Conservation (phyloP, 2,329 filamentous ascomycete genomes). For the Neonectria faginata region DNA sequence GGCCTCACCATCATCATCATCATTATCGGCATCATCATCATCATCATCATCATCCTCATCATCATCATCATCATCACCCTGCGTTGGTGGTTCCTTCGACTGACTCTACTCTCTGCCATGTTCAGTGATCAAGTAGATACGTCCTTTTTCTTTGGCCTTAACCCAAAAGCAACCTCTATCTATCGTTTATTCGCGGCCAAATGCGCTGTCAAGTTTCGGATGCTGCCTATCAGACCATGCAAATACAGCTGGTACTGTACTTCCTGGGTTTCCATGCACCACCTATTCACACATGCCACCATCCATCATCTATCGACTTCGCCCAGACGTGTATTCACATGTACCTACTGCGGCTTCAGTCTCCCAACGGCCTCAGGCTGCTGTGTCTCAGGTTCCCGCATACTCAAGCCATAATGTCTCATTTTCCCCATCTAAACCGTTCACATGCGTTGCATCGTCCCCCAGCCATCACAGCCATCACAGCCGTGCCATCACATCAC, state of each 20-base stretch:
- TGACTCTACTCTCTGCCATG: background rate
- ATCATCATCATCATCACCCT: background rate
- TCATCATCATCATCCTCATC: background rate
- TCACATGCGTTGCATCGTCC: constrained; percentile 6
- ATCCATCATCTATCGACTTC: background rate
- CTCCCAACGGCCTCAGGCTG: background rate
- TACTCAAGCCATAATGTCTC: constrained; percentile 6
- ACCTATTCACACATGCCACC: background rate
- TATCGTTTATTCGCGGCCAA: background rate
- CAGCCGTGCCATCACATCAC: background rate
- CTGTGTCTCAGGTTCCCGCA: background rate
- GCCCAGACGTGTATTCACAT: too few species aligned
- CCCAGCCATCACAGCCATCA: constrained; percentile 9
- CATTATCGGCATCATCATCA: background rate
- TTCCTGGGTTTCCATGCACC: background rate
- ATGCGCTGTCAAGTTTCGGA: background rate
- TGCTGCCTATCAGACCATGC: background rate
- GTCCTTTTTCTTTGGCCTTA: background rate
- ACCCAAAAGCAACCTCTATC: too few species aligned
- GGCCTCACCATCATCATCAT: background rate
- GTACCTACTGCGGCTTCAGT: background rate
- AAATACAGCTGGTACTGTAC: background rate
- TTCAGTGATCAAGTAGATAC: too few species aligned
- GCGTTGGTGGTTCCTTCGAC: constrained; percentile 3
- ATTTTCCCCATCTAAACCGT: constrained; percentile 10